Base-by-base conservation (phyloP, 352 stramenopile species). In the Phytophthora syringae region DNA sequence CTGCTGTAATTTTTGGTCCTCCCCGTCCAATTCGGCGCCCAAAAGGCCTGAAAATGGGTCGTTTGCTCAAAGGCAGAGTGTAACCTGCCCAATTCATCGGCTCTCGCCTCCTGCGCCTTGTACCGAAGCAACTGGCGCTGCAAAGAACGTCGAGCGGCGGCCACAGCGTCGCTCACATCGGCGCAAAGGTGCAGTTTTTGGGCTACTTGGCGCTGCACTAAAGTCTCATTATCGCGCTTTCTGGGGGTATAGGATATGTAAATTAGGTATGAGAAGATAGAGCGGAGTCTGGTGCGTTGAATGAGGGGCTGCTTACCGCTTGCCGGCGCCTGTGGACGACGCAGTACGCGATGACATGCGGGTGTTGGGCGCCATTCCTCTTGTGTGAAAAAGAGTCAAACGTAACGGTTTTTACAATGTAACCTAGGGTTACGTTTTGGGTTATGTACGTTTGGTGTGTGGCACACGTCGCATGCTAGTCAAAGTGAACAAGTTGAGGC, bases 201-300 rank as follows among this genome's bases (percentile, higher is more conserved):
- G 7, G 67, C 67, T 12, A 72, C 56, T 43, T 55, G 52, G 1
- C 65, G 59, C 37, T 73, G 52, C 55, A 95, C 97, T 67, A 84
- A 86, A 12, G 88, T 94, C 56, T 98, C 51, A 12, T 20, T 24
- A 7, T 61, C 56, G 34, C 34, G 56, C n/a, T 72, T 75, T 36
- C 67, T 75, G 51, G 4, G 16, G 27, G 11, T 18, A 6, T 15
- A 25, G 24, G 21, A 7, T 6, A 37, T 3, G 16, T 1, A 28
- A 27, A 13, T 52, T 47, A 55, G 21, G 52, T 42, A 18, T 55
- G 7, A 44, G 4, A 16, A 18, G 5, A 20, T 37, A 52, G 27
- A 53, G n/a, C 13, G 36, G 27, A 3, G 13, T 25, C 9, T 51
- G 40, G n/a, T 3, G 16, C 6, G n/a, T 37, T 18, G 7, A 43